These are phyloP conservation scores for Aspergillus pseudoterreus DNA, from an alignment of 2,329 filamentous ascomycete species.

Conservation along the genomic window DNA sequence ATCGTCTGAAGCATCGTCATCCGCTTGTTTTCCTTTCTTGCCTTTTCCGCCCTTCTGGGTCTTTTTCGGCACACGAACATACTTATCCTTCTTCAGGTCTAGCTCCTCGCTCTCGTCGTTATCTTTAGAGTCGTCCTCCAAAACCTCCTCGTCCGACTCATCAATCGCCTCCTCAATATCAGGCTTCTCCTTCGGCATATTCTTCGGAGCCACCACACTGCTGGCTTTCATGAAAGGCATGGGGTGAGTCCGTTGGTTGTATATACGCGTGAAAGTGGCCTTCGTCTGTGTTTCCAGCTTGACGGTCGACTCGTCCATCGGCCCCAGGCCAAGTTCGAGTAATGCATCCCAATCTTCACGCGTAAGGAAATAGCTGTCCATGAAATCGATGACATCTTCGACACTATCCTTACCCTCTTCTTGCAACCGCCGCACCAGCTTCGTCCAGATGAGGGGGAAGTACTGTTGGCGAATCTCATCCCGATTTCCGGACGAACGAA, in stretches of 20 bases:
- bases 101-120: slow-evolving; percentile 70
- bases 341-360: slow-evolving; percentile 93
- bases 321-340: slow-evolving; percentile 83
- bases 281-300: slow-evolving; percentile 84
- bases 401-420: slow-evolving; percentile 78
- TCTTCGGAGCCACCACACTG: slow-evolving; percentile 69
- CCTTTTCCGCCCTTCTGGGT: slow-evolving; percentile 40
- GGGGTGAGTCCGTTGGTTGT: slow-evolving; percentile 82
- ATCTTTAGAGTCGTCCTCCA: slow-evolving; percentile 52
- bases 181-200: slow-evolving; percentile 69
- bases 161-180: slow-evolving; percentile 96
- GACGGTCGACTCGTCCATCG: slow-evolving; percentile 70
- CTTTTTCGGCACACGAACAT: slow-evolving; percentile 88
- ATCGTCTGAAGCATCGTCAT: slow-evolving; percentile 25
- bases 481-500: slow-evolving; percentile 83
- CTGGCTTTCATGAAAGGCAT: slow-evolving; percentile 95
- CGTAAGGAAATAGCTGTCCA: slow-evolving; percentile 96
- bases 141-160: slow-evolving; percentile 71
- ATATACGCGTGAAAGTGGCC: slow-evolving; percentile 82
- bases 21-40: slow-evolving; percentile 52
- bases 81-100: slow-evolving; percentile 93
- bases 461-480: slow-evolving; percentile 95
- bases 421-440: slow-evolving; percentile 70
- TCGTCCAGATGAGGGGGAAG: slow-evolving; percentile 80
- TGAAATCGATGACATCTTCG: slow-evolving; percentile 79